Evolutionary conservation across 1,284 basidiomycete genomes (phyloP), one percentile per base, ranked within the genome.

Genomic region (Neolentinus lepideus): DNA sequence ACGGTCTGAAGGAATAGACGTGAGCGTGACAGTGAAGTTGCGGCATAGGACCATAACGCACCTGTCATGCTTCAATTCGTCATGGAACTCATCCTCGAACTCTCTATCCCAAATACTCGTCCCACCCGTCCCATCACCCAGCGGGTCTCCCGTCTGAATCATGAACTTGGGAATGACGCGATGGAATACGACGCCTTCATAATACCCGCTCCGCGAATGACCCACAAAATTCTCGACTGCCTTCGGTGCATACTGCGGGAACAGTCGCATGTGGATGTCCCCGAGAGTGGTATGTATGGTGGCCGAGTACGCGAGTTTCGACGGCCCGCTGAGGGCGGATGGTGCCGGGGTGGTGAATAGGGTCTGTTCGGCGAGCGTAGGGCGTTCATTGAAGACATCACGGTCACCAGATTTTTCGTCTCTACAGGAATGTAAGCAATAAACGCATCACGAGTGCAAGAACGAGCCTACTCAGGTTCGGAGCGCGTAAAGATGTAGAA

Each of bases 101-200:
- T 94, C 90, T 52, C 77, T 75, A 1, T 90, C 95, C 96, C 96
- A 99, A 59, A 98, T 92, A 16, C 90, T 93, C 57, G 84, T 88
- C 22, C 97, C 97, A n/a, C 97, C 97, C 0, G 95, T 98, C 1
- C 97, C 97, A 70, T 99, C 95, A 16, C 94, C 96, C 3, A 97
- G 74, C 1, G 97, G 97, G 66, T 99, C 96, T 35, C 97, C 96
- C 1, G 95, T 98, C 76, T 99, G 96, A 54, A 99, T 85, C 97
- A 99, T 99, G 67, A 99, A 99, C 74, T 99, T 99, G 61, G 92
- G 85, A 68, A 99, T 99, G 60, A 99, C 91, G 58, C 97, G 90
- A 70, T 99, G 97, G 79, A 99, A 98, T 66, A 98, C 84, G 54
- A 98, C 79, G 21, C 89, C 87, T 68, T 99, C 95, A 69, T 91